These are phyloP conservation scores for Penicillium crystallinum DNA, from an alignment of 495 filamentous ascomycete genomes.

Conservation along the genomic window DNA sequence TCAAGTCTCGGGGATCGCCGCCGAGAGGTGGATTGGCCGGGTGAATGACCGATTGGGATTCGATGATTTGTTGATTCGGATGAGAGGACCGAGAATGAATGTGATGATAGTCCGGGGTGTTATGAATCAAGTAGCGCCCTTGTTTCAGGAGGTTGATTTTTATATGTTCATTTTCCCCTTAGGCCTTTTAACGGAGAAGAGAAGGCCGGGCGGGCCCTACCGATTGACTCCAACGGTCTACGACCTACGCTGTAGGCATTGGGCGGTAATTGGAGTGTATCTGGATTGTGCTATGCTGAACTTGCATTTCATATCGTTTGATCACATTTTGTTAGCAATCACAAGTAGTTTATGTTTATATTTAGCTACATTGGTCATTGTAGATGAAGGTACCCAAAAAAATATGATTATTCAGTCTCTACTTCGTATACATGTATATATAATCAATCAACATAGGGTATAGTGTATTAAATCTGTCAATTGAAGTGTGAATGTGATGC, in stretches of 20 bases:
- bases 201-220: slow-evolving; percentile 14
- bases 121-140: background rate
- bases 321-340: too few relatives aligned
- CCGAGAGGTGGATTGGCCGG: slow-evolving; percentile 7
- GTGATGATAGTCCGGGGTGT: background rate
- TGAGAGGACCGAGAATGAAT: background rate
- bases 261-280: too few relatives aligned
- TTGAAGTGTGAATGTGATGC: background rate
- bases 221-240: slow-evolving; percentile 1
- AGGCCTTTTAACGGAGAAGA: background rate
- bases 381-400: background rate
- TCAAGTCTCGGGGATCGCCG: slow-evolving; percentile 34
- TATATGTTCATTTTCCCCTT: background rate
- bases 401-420: too few relatives aligned
- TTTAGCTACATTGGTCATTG: background rate
- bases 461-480: background rate
- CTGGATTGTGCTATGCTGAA: slow-evolving; percentile 4
- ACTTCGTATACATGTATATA: too few relatives aligned
- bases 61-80: slow-evolving; percentile 2
- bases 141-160: background rate
- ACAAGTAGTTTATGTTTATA: too few relatives aligned
- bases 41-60: background rate
- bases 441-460: background rate
- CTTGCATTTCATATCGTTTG: background rate
- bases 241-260: slow-evolving; percentile 9